Percentiles rank a stretch among this genome's conserved stretches.
Conservation (phyloP, 1,139 yeast genomes). For the Kurtzmaniella natalensis region DNA sequence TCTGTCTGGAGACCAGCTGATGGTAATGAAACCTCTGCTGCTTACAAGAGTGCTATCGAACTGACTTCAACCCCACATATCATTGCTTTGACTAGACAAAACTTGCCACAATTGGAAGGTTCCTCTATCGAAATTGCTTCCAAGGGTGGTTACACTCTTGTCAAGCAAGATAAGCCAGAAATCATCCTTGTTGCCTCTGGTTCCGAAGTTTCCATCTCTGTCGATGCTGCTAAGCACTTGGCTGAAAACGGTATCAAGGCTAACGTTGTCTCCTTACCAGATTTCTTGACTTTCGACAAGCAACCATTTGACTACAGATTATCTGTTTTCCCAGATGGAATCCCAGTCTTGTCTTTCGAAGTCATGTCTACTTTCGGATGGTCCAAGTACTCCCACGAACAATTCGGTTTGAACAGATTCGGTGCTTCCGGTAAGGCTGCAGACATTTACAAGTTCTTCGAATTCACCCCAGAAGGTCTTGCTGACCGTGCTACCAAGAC, state of each 20-base stretch:
- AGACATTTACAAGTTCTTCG: constrained; percentile 80
- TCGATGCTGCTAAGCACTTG: constrained; percentile 75
- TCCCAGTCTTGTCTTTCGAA: constrained; percentile 92
- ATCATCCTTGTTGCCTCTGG: constrained; percentile 87
- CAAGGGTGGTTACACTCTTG: constrained; percentile 90
- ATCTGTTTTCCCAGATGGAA: constrained; percentile 89
- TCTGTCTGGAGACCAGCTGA: constrained; percentile 99
- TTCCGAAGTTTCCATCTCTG: constrained; percentile 85
- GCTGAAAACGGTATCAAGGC: constrained; percentile 64
- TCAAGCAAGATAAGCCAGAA: constrained; percentile 63
- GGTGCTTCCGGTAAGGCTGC: constrained; percentile 96
- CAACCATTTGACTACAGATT: constrained; percentile 79
- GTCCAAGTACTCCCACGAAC: constrained; percentile 95
- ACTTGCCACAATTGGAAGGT: constrained; percentile 94
- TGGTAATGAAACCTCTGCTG: constrained; percentile 98
- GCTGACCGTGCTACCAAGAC: constrained; percentile 83
- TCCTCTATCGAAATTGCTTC: constrained; percentile 87
- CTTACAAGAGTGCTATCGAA: constrained; percentile 77
- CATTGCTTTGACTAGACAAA: constrained; percentile 94
- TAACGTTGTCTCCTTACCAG: constrained; percentile 88
- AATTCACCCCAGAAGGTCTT: constrained; percentile 90
- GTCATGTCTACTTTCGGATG: constrained; percentile 91
- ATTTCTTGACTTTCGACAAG: constrained; percentile 82
- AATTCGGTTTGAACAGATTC: constrained; percentile 91
- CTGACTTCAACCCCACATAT: constrained; percentile 77